Base-by-base conservation (phyloP, 2,329 filamentous ascomycete species). In the Microcera coccophila region DNA sequence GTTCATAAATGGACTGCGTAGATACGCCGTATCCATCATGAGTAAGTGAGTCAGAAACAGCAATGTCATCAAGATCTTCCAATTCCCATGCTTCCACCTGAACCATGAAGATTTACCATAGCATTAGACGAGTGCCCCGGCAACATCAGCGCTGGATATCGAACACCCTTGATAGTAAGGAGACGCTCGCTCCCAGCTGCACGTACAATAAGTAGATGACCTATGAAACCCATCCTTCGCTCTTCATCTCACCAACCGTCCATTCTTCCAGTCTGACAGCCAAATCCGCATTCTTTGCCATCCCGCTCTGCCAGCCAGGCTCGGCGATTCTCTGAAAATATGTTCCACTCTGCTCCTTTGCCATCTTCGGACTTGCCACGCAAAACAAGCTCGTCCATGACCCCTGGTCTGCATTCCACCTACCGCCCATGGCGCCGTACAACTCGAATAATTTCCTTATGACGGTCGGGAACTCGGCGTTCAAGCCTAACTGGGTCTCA, bases 331-430 rank as follows among this genome's bases (percentile, higher is more conserved):
- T 35, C 36, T 55, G 41, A 14, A 55, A 21, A 9, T 55, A 55
- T 3, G 35, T 26, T 0, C 52, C 52, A 15, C 52, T 47, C 24
- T 55, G 47, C 1, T 43, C 36, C 1, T 35, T 29, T n/a, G 43
- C 47, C 44, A 55, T 49, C 3, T 51, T 39, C 0, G 7, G 39
- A 10, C 52, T 44, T 0, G 52, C 52, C 0, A 33, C 49, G 11
- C 52, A 55, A 18, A 47, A 55, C 7, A 55, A 5, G 4, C 41
- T 53, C 5, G 47, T 55, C 52, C 52, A 55, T 0, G 52, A 55
- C 0, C 52, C 53, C 3, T 41, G 38, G 1, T 55, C 53, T 0
- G 45, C 52, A 15, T 37, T 14, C 39, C 38, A 42, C 0, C 36
- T 10, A 8, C 42, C 15, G 15, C 43, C 42, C 2, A 55, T 18